Evolutionary conservation across 352 stramenopile genomes (phyloP).

Genomic region (Pythium pectinolyticum): DNA sequence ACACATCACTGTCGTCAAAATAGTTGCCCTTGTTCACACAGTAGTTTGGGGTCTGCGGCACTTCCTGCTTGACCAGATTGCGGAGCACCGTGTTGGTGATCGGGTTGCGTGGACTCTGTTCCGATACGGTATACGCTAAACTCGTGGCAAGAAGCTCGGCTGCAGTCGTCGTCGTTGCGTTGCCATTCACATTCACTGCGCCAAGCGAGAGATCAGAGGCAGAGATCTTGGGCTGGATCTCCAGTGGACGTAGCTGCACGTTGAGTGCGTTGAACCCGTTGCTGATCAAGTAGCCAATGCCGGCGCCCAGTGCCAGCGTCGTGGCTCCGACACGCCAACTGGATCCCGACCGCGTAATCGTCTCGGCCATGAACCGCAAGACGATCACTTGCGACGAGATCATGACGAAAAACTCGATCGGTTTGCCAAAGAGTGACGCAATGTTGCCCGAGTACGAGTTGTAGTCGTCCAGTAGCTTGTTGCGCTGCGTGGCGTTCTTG

Average conservation of each 20-base stretch:
- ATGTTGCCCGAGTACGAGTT: conserved; percentile 29
- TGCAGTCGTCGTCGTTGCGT: neutral
- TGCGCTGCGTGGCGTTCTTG: conserved; percentile 6
- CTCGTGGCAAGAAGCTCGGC: too few relatives aligned
- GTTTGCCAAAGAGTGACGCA: conserved; percentile 13
- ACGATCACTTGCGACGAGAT: conserved; percentile 1
- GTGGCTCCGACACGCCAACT: neutral
- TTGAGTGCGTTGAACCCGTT: conserved; percentile 30
- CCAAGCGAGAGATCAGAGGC: neutral
- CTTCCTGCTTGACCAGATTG: neutral
- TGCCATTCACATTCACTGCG: too few relatives aligned
- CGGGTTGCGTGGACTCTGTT: neutral
- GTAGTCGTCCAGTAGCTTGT: conserved; percentile 28
- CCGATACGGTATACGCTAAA: neutral
- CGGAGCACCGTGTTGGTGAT: neutral
- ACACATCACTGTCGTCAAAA: neutral
- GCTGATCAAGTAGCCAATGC: conserved; percentile 20
- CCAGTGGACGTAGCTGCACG: conserved; percentile 13
- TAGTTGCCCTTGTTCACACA: neutral
- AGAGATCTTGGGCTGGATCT: neutral
- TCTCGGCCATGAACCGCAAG: conserved; percentile 5
- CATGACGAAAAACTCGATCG: conserved; percentile 15
- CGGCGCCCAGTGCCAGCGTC: neutral
- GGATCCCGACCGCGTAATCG: neutral
- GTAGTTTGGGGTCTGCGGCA: neutral